Evolutionary conservation across 306 rosid species (phyloP), one percentile per base, ranked within the genome.

Genomic region (Mucuna pruriens): DNA sequence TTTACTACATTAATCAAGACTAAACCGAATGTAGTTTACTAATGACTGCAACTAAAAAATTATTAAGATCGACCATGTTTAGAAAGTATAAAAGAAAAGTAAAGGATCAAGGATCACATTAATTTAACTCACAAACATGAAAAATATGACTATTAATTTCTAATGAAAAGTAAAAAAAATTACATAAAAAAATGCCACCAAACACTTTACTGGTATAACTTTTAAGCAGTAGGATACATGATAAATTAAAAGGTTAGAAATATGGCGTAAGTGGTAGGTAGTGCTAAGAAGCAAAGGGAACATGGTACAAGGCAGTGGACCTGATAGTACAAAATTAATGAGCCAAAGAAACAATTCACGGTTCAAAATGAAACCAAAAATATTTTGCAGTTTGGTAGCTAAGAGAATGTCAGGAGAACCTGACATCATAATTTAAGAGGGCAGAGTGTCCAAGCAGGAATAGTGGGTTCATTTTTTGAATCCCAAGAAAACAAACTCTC

Each of bases 401-500:
- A 86, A 80, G 81, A 83, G 83, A 80, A 77, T 76, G 79, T 86
- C 79, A 80, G 79, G 61, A 58, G 33, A 62, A 34, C 20, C 75
- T 84, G 82, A 61, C 85, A 76, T 68, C 22, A 69, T 39, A 83
- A 63, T 71, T 39, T 46, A 36, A 81, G 80, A 51, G 65, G 72
- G 70, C 10, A 38, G 62, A 48, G 79, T 79, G 84, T 48, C 87
- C 78, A 36, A 71, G 58, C 74, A 49, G 62, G 85, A 76, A 84
- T 60, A 62, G 39, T 76, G 82, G 77, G 66, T 81, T 82, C 76
- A 33, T 77, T 62, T 83, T 88, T 79, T 77, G 92, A 90, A 90
- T 88, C 90, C 97, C 97, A 86, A 90, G 90, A 90, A 82, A 89
- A 88, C 92, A 90, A 92, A 89, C 84, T 88, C 88, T 85, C 91